Evolutionary conservation across 805 yeast genomes (phyloP).

Genomic region (Ogataea minuta): DNA sequence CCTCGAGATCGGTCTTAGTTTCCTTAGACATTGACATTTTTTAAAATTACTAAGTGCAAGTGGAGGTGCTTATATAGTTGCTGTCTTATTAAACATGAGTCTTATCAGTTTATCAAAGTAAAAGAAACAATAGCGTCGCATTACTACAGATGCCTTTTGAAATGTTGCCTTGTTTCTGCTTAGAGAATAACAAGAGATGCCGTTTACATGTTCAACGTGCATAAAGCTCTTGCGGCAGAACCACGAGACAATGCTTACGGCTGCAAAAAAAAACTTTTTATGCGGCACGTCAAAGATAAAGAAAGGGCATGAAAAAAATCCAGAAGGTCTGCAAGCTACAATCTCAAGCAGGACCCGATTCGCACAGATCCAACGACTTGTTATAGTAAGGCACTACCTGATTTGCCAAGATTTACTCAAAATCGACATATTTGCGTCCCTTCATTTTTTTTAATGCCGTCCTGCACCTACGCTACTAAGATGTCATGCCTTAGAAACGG

Average conservation of each 20-base stretch:
- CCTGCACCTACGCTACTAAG: no score
- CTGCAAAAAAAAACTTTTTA: neutral
- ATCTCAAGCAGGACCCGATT: no score
- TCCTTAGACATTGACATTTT: slow-evolving; percentile 19
- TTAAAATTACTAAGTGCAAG: neutral
- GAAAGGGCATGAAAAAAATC: no score
- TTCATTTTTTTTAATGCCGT: no score
- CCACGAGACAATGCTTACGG: neutral
- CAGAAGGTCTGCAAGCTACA: no score
- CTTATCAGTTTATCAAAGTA: slow-evolving; percentile 11
- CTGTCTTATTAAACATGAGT: neutral
- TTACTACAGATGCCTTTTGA: neutral
- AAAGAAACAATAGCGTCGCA: slow-evolving; percentile 7
- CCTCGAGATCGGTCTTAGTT: slow-evolving; percentile 24
- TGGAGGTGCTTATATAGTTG: neutral
- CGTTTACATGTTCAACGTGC: neutral
- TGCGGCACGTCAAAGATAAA: neutral
- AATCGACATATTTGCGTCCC: no score
- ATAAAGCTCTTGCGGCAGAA: neutral
- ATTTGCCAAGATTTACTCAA: no score
- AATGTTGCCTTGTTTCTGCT: neutral
- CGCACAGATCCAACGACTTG: no score
- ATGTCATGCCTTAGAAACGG: slow-evolving; percentile 5
- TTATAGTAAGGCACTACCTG: no score
- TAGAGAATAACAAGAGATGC: neutral